Conservation (phyloP, 805 yeast genomes). For the Candida hungchunana region DNA sequence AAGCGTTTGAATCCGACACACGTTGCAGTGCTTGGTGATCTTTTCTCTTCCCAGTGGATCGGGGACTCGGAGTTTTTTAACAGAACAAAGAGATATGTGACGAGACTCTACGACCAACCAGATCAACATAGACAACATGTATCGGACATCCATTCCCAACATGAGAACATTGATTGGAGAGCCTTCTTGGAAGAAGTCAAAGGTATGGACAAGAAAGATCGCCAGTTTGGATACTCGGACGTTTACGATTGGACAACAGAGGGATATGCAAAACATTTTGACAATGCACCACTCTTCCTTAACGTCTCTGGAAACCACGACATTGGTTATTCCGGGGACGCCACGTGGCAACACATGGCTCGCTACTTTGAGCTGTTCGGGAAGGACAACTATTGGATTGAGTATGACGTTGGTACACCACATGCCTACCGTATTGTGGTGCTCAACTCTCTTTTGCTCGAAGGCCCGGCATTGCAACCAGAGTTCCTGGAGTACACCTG, state of each 20-base stretch:
- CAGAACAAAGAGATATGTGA: conserved; percentile 70
- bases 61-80: conserved; percentile 78
- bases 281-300: conserved; percentile 61
- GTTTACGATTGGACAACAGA: conserved; percentile 63
- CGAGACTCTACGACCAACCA: conserved; percentile 63
- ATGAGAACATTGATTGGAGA: conserved; percentile 55
- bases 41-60: conserved; percentile 94
- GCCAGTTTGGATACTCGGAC: conserved; percentile 49
- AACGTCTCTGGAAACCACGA: conserved; percentile 95
- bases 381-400: conserved; percentile 76
- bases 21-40: conserved; percentile 89
- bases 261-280: conserved; percentile 26
- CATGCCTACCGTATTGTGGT: conserved; percentile 90
- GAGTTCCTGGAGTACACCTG: conserved; percentile 64
- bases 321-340: conserved; percentile 92
- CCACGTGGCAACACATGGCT: conserved; percentile 85
- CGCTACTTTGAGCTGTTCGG: conserved; percentile 77
- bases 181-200: conserved; percentile 34
- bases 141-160: conserved; percentile 42
- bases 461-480: conserved; percentile 84
- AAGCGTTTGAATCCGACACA: conserved; percentile 65
- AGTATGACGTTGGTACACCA: conserved; percentile 56
- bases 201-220: conserved; percentile 30
- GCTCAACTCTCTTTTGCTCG: conserved; percentile 74
- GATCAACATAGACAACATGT: conserved; percentile 44